Evolutionary conservation across 768 basidiomycete species (phyloP).

Genomic region (Myochromella boudieri): DNA sequence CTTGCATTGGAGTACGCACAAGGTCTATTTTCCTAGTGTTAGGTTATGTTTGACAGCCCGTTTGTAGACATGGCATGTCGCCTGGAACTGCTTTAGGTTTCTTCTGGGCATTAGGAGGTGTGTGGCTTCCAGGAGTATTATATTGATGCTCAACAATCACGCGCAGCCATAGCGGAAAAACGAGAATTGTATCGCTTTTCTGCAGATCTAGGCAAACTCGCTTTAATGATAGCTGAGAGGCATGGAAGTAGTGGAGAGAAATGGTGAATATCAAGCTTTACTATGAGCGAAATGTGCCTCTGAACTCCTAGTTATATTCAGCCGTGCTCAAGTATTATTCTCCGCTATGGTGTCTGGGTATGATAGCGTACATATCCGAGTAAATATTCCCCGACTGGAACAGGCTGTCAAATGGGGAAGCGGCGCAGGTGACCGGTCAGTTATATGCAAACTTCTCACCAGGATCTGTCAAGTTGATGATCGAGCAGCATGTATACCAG

Average conservation of each 20-base stretch:
- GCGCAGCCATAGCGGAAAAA: slow-evolving; percentile 61
- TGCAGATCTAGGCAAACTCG: slow-evolving; percentile 64
- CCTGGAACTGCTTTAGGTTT: slow-evolving; percentile 70
- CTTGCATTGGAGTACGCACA: slow-evolving; percentile 55
- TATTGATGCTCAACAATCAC: slow-evolving; percentile 9
- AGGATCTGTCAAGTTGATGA: neutral
- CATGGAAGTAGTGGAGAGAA: slow-evolving; percentile 66
- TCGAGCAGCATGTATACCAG: slow-evolving; percentile 56
- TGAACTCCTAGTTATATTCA: slow-evolving; percentile 22
- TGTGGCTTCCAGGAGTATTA: neutral
- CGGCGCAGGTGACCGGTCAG: slow-evolving; percentile 66
- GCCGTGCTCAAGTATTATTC: slow-evolving; percentile 62
- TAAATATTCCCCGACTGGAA: slow-evolving; percentile 59
- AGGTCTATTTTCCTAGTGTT: neutral
- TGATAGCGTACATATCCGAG: slow-evolving; percentile 63
- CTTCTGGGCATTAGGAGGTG: slow-evolving; percentile 70
- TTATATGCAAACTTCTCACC: neutral
- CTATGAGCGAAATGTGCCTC: too few species aligned
- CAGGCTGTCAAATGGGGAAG: slow-evolving; percentile 65
- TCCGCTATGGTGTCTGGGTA: slow-evolving; percentile 66
- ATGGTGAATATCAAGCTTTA: slow-evolving; percentile 41
- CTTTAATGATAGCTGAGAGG: slow-evolving; percentile 63
- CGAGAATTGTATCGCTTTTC: slow-evolving; percentile 68
- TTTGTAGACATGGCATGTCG: slow-evolving; percentile 60
- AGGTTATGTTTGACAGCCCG: neutral